Evolutionary conservation across 768 basidiomycete species (phyloP), one percentile per base, ranked within the genome.

Genomic region (Artomyces pyxidatus): DNA sequence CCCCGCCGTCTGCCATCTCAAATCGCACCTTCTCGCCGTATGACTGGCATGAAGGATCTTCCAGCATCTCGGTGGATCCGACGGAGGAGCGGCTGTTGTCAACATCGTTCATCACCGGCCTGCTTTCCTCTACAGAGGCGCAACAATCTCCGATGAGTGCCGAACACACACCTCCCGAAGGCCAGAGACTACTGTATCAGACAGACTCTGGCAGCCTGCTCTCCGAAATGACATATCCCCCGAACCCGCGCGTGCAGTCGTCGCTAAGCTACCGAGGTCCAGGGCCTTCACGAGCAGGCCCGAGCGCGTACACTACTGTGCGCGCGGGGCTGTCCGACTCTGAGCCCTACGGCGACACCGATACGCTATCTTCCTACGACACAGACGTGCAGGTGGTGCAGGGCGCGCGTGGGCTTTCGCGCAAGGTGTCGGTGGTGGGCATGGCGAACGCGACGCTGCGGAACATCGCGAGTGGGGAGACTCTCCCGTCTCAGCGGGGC

Each of bases 41-140:
- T 55, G 76, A 78, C 58, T 81, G 80, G 78, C 75, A 80, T 51
- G 80, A 82, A 58, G 80, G 76, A 2, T 73, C 77, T 16, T 79
- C 78, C 11, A 73, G 69, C 51, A 75, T 83, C 47, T 73, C 71
- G 44, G 69, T 76, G 43, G 78, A 78, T 62, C 71, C 73, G n/a
- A 62, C 71, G 8, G 79, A 82, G 57, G 76, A 80, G 57, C 69
- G 72, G 17, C 64, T 81, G 38, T 70, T 84, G 19, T 72, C 80
- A 7, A 80, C 81, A 3, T 74, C 78, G 2, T 76, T 83, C 60
- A 82, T 83, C 51, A 81, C 80, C 16, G 70, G 70, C 6, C 64
- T 81, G 14, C 68, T 82, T 12, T 71, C 42, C 26, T 59, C 46
- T 8, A 17, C 35, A 10, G 59, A 22, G 19, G 12, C 52, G 11